Base-by-base conservation (phyloP, 495 filamentous ascomycete genomes). In the Xylaria grammica region DNA sequence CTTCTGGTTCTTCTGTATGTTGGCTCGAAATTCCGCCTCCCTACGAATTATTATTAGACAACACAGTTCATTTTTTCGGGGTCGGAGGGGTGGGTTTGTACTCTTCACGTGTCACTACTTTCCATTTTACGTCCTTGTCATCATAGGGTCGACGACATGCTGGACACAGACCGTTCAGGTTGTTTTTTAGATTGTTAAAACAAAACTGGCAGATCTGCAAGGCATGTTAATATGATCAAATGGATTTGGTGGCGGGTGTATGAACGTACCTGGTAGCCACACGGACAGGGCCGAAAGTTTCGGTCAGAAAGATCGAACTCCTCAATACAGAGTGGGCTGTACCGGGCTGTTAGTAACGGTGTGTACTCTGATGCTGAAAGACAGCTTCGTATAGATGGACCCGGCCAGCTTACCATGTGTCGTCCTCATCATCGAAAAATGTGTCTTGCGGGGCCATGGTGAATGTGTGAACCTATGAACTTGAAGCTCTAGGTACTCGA, bases 401-500 rank as follows among this genome's bases (percentile, higher is more conserved):
- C n/a, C n/a, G n/a, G n/a, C n/a, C 27, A 51, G 44, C 87, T 72
- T 84, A 96, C 92, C 92, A 96, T 68, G 86, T 88, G 71, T 97
- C 93, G 73, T 97, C 95, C 68, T 97, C 93, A 71, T 98, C 96
- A 70, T 99, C 96, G 76, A 98, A 92, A 83, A 97, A 96, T 70
- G 89, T 91, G 75, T 99, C 96, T 78, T 96, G 94, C 69, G 91
- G 90, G 77, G 85, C 85, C 89, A 93, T 83, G 45, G 65, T 75
- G 72, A 66, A 42, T 26, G 13, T 62, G 45, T 66, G 22, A 60
- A 49, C n/a, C n/a, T n/a, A n/a, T n/a, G n/a, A n/a, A 8, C n/a
- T 15, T 2, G 24, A 19, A 59, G 66, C n/a, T 62, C 42, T 44
- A 29, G 68, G 65, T 60, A 48, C 54, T 58, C 40, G 27, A 55